phyloP scores from a whole-genome alignment of 1,284 basidiomycete species.

The Ustilago cynodontis region DNA sequence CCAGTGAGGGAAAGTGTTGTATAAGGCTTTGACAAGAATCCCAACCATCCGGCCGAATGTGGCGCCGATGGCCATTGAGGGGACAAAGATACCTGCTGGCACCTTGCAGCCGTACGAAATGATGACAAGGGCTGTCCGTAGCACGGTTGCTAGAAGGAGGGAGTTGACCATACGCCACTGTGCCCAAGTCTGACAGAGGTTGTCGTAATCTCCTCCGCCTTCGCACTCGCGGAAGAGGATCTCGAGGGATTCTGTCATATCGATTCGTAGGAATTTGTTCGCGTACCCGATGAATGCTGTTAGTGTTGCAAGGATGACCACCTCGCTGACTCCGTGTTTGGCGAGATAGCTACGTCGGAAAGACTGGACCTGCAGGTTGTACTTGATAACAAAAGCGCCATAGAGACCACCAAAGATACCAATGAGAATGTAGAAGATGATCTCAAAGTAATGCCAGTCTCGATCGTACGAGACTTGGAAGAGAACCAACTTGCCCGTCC shows the following conservation, averaged over 20 bases:
- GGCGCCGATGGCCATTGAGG: conserved; percentile 95
- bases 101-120: conserved; percentile 96
- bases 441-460: conserved; percentile 99
- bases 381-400: conserved; percentile 95
- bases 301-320: conserved; percentile 84
- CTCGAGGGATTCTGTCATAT: conserved; percentile 98
- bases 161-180: conserved; percentile 98
- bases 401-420: conserved; percentile 97
- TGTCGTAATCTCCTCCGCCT: conserved; percentile 89
- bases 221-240: conserved; percentile 97
- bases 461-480: conserved; percentile 98
- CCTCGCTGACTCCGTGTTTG: conserved; percentile 87
- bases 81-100: conserved; percentile 97
- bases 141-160: conserved; percentile 87
- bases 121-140: conserved; percentile 87
- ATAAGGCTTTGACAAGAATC: conserved; percentile 85
- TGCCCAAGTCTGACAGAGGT: conserved; percentile 92
- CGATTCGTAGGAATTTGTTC: conserved; percentile 93
- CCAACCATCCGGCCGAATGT: conserved; percentile 92
- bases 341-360: conserved; percentile 91
- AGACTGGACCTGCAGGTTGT: conserved; percentile 92
- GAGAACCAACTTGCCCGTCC: conserved; percentile 96
- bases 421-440: conserved; percentile 91
- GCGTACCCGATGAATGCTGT: conserved; percentile 93
- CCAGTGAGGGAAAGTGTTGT: conserved; percentile 84